Base-by-base conservation (phyloP, 164 flowering plant genomes). In the Kingdonia uniflora region DNA sequence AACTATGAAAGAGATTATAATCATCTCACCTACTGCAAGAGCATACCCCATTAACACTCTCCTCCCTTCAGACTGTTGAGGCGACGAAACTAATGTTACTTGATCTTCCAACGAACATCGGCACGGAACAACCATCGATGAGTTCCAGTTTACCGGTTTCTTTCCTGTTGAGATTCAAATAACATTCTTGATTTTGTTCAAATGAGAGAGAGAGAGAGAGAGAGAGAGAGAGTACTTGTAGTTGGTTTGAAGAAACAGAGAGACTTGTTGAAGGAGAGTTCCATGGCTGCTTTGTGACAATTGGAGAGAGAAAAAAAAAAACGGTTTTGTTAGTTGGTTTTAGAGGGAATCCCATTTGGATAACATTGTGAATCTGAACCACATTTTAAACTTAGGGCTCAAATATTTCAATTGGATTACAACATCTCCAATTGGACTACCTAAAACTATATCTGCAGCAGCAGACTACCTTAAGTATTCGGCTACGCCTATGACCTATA, bases 11-110 rank as follows among this genome's bases (percentile, higher is more conserved):
- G 35, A 29, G 8, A 29, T 29, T 29, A 11, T 21, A 11, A 19
- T 20, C n/a, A 29, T 63, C 58, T n/a, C 51, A 80, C 83, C 81
- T 56, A 79, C 58, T n/a, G 78, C 61, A 55, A 82, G 69, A 55
- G 74, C 35, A 65, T 62, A 67, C 54, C 71, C 69, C 70, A 82
- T 35, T 21, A 82, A 45, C 11, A 69, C 72, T 70, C 85, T 78
- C 61, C 82, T 70, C 56, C 78, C 76, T 19, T 71, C 65, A 5
- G 40, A 40, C 38, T 35, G 43, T n/a, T 54, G 35, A 26, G 68
- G 55, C 7, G 51, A 13, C 0, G 57, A 2, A 47, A 20, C 15
- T 15, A 23, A 16, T 38, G 49, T 47, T 15, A 42, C 21, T 7
- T 49, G 19, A 7, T 63, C 17, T 24, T 48, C 67, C 23, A 69